phyloP scores from a whole-genome alignment of 106 monocot genomes.

The Xerophyta viscosa region DNA sequence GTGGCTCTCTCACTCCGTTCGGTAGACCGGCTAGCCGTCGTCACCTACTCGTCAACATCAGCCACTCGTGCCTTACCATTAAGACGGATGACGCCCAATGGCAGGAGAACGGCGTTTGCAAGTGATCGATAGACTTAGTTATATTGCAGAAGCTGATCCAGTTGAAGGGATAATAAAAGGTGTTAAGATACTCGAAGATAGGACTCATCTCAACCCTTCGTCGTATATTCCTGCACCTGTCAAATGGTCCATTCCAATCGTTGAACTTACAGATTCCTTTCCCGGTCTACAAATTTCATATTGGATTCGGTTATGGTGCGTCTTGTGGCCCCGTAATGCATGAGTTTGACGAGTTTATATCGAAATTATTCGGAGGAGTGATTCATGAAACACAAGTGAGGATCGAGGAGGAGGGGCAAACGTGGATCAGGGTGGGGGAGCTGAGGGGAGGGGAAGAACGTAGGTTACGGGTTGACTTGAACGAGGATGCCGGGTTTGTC shows the following conservation, averaged over 20 bases:
- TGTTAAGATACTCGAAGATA: slow-evolving; percentile 47
- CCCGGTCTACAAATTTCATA: slow-evolving; percentile 47
- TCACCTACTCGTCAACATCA: slow-evolving; percentile 53
- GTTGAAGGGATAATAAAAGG: slow-evolving; percentile 60
- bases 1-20: slow-evolving; percentile 62
- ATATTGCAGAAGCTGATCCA: slow-evolving; percentile 42
- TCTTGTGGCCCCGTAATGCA: slow-evolving; percentile 77
- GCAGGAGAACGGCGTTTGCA: slow-evolving; percentile 63
- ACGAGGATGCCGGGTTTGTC: slow-evolving; percentile 27
- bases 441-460: slow-evolving; percentile 72
- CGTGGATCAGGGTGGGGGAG: slow-evolving; percentile 49
- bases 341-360: slow-evolving; percentile 78
- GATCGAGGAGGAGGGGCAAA: slow-evolving; percentile 41
- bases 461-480: slow-evolving; percentile 42
- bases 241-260: slow-evolving; percentile 29
- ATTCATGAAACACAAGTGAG: slow-evolving; percentile 52
- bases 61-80: slow-evolving; percentile 69
- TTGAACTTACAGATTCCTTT: slow-evolving; percentile 16
- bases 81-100: slow-evolving; percentile 60
- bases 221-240: slow-evolving; percentile 49
- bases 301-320: slow-evolving; percentile 63
- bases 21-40: slow-evolving; percentile 66
- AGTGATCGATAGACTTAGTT: slow-evolving; percentile 59
- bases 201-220: slow-evolving; percentile 34
- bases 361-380: slow-evolving; percentile 53